A percentile compares a stretch with the other conserved stretches of the same genome.
phyloP scores from a whole-genome alignment of 805 yeast genomes.

The Ogataea wickerhamii region DNA sequence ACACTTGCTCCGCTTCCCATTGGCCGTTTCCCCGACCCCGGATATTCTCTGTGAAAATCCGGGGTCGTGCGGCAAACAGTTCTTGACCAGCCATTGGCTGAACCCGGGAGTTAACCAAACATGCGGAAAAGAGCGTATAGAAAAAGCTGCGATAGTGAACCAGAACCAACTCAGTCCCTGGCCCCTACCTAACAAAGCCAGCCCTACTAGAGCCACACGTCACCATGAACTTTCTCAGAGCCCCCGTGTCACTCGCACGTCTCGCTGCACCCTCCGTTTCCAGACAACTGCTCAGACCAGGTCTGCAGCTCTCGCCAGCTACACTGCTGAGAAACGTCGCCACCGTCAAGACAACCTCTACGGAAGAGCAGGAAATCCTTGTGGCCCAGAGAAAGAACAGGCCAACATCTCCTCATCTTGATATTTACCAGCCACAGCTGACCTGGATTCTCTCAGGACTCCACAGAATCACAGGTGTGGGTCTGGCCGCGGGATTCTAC shows the following conservation, averaged over 20 bases:
- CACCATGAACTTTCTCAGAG: neutral
- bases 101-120: too few species aligned
- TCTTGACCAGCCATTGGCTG: too few species aligned
- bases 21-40: too few species aligned
- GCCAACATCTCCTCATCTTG: conserved; percentile 87
- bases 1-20: too few species aligned
- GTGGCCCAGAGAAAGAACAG: conserved; percentile 81
- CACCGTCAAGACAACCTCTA: conserved; percentile 52
- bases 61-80: too few species aligned
- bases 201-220: neutral
- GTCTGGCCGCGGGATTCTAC: conserved; percentile 75
- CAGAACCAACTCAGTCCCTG: too few species aligned
- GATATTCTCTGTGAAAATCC: too few species aligned
- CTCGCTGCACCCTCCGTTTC: conserved; percentile 9
- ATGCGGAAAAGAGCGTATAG: too few species aligned
- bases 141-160: too few species aligned
- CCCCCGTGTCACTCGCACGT: neutral
- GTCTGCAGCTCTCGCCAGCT: conserved; percentile 8
- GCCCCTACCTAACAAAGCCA: too few species aligned
- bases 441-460: conserved; percentile 76
- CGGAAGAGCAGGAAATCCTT: conserved; percentile 65
- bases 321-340: conserved; percentile 27
- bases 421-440: conserved; percentile 87
- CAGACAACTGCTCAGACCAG: conserved; percentile 16
- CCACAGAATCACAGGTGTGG: conserved; percentile 88